Evolutionary conservation across 305 asterid genomes (phyloP).

Genomic region (Fraxinus ornus): DNA sequence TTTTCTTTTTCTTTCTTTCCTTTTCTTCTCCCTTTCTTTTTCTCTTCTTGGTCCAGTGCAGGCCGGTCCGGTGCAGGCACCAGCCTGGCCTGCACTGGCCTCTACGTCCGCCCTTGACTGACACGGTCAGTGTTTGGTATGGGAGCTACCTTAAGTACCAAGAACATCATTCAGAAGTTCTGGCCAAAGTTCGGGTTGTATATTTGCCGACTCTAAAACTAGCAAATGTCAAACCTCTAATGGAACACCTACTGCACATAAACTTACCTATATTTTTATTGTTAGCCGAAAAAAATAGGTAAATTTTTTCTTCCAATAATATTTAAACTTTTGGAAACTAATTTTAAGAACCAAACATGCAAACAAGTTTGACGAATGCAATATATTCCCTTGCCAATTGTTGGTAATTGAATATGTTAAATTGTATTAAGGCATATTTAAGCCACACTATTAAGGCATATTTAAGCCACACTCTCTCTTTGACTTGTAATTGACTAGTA

Average conservation of each 20-base stretch:
- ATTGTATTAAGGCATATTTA: not conserved
- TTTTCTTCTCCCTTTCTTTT: too few species aligned
- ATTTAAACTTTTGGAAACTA: not conserved
- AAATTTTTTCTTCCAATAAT: not conserved
- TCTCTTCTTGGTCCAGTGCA: too few species aligned
- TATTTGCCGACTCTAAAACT: not conserved
- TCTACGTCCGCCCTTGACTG: too few species aligned
- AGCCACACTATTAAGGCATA: too few species aligned
- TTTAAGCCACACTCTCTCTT: too few species aligned
- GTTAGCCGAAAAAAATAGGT: not conserved
- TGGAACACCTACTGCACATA: not conserved
- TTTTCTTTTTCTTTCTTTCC: too few species aligned
- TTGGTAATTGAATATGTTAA: not conserved
- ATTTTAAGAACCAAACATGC: too few species aligned
- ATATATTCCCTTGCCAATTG: not conserved
- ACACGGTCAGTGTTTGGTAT: too few species aligned
- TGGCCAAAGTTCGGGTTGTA: not conserved
- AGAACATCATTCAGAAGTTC: too few species aligned
- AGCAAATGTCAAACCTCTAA: not conserved
- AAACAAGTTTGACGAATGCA: not conserved
- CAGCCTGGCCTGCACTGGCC: too few species aligned
- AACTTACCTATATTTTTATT: not conserved
- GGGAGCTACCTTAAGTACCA: too few species aligned
- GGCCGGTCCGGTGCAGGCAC: too few species aligned
- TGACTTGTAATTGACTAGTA: not conserved